Evolutionary conservation across 2,329 filamentous ascomycete species (phyloP).

Genomic region (Colletotrichum horii): DNA sequence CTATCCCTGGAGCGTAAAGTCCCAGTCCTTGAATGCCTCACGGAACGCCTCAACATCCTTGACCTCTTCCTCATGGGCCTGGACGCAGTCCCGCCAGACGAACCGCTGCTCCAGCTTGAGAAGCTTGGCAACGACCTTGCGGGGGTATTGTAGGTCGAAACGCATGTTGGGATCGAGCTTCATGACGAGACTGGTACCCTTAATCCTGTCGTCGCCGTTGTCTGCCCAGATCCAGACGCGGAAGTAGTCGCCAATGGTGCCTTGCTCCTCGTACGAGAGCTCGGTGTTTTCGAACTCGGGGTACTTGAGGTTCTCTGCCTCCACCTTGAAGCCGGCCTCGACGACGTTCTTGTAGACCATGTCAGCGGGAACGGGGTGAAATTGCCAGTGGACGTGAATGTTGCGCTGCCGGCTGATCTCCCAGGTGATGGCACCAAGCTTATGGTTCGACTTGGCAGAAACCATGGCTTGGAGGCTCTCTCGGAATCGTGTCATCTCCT

Average conservation of each 20-base stretch:
- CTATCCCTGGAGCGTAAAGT: conserved; percentile 67
- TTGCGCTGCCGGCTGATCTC: conserved; percentile 85
- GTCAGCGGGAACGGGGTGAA: conserved; percentile 75
- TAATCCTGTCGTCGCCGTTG: conserved; percentile 57
- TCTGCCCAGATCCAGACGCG: conserved; percentile 80
- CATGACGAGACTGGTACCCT: conserved; percentile 76
- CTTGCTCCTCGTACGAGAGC: conserved; percentile 54
- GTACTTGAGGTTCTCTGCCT: conserved; percentile 76
- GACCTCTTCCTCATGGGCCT: conserved; percentile 79
- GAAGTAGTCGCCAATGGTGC: conserved; percentile 71
- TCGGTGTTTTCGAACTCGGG: conserved; percentile 55
- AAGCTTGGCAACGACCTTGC: conserved; percentile 87
- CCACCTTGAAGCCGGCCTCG: conserved; percentile 86
- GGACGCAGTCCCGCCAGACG: conserved; percentile 84
- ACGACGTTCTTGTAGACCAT: conserved; percentile 76
- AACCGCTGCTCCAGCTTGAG: conserved; percentile 79
- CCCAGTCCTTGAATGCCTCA: conserved; percentile 81
- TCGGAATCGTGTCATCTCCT: conserved; percentile 86
- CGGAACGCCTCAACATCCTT: conserved; percentile 82
- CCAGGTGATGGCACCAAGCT: conserved; percentile 86
- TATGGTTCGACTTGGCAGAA: conserved; percentile 52
- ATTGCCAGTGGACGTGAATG: conserved; percentile 94
- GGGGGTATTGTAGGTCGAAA: conserved; percentile 91
- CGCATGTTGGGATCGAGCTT: conserved; percentile 72
- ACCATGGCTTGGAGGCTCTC: conserved; percentile 82